Conservation (phyloP, 1,284 basidiomycete genomes). For the Cutaneotrichosporon mucoides region DNA sequence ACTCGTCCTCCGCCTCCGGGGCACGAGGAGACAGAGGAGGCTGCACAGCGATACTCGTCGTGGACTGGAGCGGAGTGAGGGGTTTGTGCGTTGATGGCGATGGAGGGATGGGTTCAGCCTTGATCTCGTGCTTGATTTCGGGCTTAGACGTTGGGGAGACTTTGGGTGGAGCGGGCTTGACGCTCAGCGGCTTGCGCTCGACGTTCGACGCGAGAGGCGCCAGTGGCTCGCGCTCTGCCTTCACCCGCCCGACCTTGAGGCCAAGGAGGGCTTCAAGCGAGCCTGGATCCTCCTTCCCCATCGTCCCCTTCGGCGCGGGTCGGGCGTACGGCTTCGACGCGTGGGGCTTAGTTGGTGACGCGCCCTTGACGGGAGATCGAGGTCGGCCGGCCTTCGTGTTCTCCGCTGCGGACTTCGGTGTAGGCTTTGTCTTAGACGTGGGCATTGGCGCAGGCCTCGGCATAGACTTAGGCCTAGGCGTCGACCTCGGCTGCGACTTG, state of each 20-base stretch:
- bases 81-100: neutral
- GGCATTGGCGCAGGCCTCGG: too few relatives aligned
- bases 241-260: neutral
- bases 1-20: constrained; percentile 13
- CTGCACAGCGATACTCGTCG: neutral
- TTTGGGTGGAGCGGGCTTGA: too few relatives aligned
- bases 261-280: too few relatives aligned
- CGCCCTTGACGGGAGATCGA: too few relatives aligned
- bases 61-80: neutral
- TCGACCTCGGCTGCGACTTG: neutral
- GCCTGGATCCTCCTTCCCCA: too few relatives aligned
- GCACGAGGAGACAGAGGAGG: neutral
- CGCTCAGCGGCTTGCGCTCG: neutral
- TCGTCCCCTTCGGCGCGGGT: too few relatives aligned
- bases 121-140: neutral
- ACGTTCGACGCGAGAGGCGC: neutral
- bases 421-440: too few relatives aligned
- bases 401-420: too few relatives aligned
- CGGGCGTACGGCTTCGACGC: too few relatives aligned
- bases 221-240: neutral
- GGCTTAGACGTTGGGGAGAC: too few relatives aligned
- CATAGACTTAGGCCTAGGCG: neutral
- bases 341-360: too few relatives aligned
- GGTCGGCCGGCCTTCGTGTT: too few relatives aligned
- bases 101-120: neutral